These are phyloP conservation scores for Buxus sempervirens DNA, from an alignment of 164 flowering plant species.

Conservation along the genomic window DNA sequence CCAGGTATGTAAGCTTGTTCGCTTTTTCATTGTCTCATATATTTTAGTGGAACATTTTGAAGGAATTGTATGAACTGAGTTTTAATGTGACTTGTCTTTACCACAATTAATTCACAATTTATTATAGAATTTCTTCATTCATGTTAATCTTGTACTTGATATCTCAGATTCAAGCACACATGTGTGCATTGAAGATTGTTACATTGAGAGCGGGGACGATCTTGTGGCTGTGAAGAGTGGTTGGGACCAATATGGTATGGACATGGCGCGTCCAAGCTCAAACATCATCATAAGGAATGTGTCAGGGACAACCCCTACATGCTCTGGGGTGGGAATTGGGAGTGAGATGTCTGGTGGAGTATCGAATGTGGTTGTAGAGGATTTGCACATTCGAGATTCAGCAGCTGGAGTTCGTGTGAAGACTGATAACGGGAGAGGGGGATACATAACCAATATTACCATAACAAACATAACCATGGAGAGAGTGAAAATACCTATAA, in stretches of 20 bases:
- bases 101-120: too few species aligned
- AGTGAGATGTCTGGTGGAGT: slow-evolving; percentile 99
- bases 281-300: slow-evolving; percentile 76
- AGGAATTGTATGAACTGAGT: too few species aligned
- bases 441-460: slow-evolving; percentile 70
- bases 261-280: slow-evolving; percentile 77
- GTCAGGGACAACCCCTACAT: slow-evolving; percentile 94
- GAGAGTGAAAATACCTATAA: slow-evolving; percentile 78
- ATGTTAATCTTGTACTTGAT: background rate
- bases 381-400: slow-evolving; percentile 62
- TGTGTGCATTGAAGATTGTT: slow-evolving; percentile 89
- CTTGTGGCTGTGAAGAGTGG: slow-evolving; percentile 97
- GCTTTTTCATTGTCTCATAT: too few species aligned
- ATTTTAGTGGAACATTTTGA: too few species aligned
- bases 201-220: slow-evolving; percentile 99
- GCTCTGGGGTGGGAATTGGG: slow-evolving; percentile 97
- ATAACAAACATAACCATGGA: slow-evolving; percentile 67
- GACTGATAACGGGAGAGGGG: slow-evolving; percentile 91
- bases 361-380: slow-evolving; percentile 59
- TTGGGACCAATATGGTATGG: slow-evolving; percentile 96
- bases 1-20: slow-evolving; percentile 50
- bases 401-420: slow-evolving; percentile 95
- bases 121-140: too few species aligned
- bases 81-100: too few species aligned
- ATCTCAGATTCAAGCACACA: slow-evolving; percentile 75